Percentiles rank a stretch among this genome's conserved stretches.
These are phyloP conservation scores for Nannochloropsis granulata DNA, from an alignment of 108 stramenopile species.

Conservation along the genomic window DNA sequence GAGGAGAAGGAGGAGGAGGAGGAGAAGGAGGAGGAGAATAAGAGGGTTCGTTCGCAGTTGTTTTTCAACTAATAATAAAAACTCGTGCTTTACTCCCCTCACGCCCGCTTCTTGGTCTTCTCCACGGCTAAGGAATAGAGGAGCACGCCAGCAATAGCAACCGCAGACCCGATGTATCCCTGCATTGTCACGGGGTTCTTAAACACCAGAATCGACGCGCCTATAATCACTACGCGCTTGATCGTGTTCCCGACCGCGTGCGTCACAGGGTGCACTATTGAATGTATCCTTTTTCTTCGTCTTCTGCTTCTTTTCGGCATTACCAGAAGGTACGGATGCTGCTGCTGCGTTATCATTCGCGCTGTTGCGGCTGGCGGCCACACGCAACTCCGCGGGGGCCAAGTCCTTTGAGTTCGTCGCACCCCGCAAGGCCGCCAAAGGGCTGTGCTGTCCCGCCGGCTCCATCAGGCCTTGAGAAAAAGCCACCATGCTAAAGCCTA, in stretches of 20 bases:
- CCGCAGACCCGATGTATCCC: constrained; percentile 68
- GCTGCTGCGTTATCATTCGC: too few relatives aligned
- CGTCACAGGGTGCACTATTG: constrained; percentile 35
- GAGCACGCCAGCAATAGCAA: constrained; percentile 81
- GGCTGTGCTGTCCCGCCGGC: not conserved
- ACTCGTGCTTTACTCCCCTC: not conserved
- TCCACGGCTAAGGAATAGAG: constrained; percentile 89
- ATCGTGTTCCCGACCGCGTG: constrained; percentile 98
- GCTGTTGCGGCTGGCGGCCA: too few relatives aligned
- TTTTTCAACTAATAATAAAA: too few relatives aligned
- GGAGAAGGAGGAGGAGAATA: too few relatives aligned
- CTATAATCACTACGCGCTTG: constrained; percentile 96
- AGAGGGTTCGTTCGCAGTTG: too few relatives aligned
- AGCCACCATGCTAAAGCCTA: not conserved
- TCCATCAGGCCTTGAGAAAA: not conserved
- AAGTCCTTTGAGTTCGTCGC: too few relatives aligned
- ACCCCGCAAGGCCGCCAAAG: not conserved
- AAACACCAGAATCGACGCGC: constrained; percentile 84
- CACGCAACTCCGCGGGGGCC: too few relatives aligned
- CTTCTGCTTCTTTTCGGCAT: not conserved
- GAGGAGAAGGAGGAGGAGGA: too few relatives aligned
- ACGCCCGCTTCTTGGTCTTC: constrained; percentile 50
- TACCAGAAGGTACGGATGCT: too few relatives aligned
- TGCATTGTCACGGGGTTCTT: constrained; percentile 89
- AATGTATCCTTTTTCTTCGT: not conserved